Base-by-base conservation (phyloP, 202 grass and related monocot species). In the Panicum virgatum region DNA sequence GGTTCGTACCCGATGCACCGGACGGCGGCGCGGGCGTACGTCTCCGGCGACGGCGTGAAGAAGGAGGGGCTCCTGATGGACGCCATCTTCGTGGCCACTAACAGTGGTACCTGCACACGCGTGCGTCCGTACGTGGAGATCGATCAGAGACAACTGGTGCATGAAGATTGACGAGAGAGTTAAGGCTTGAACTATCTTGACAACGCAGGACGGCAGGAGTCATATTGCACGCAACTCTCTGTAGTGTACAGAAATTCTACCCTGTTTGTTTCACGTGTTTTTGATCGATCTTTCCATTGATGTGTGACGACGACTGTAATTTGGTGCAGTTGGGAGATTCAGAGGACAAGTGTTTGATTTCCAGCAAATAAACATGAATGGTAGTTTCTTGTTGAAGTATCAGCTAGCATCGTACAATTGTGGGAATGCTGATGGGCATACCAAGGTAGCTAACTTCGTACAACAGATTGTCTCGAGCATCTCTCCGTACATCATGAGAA, bases 1-100 rank as follows among this genome's bases (percentile, higher is more conserved):
- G 90, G 79, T 46, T 93, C 88, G 4, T 95, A 91, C 14, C 95
- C 95, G 9, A 98, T 94, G 85, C 85, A 89, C 36, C 82, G 86
- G 20, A 95, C 7, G 37, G 88, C 90, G 5, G 92, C 82, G 1
- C 47, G 80, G 46, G 95, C 90, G 36, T 98, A 98, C 1, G 82
- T 72, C 36, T 98, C 95, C 15, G 92, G 79, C 0, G 92, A 98
- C n/a, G 95, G 92, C 18, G 86, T 81, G 25, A 98, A 66, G 79
- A 95, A 86, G 39, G 88, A 90, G 8, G 95, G 77, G 78, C 53
- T 82, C 78, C 25, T 87, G 54, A 98, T 91, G 0, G 95, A 98
- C 26, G 92, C 80, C 95, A 98, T 93, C 84, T 91, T 98, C 1
- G 95, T 98, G 62, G 95, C 92, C 82, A 89, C 95, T 5, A 93